Base-by-base conservation (phyloP, 139 green algal species). In the Chlorella vulgaris region DNA sequence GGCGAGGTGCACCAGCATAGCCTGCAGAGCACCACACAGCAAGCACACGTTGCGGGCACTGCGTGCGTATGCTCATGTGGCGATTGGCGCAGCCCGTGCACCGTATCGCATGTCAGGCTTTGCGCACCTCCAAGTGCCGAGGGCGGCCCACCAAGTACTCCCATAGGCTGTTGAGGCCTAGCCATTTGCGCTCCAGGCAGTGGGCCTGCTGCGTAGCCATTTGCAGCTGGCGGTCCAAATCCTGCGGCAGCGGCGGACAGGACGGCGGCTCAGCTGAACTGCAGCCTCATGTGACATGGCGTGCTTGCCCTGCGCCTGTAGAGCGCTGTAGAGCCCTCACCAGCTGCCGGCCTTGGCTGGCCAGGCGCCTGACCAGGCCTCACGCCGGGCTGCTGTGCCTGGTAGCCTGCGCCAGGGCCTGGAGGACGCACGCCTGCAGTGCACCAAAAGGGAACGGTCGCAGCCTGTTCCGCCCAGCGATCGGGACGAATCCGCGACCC, bases 321-420 rank as follows among this genome's bases (percentile, higher is more conserved):
- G 15, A 10, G 47, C 10, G 15, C 13, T 58, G 47, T 58, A 58
- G 13, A 58, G 47, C 47, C 18, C 55, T 65, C 55, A 65, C 55
- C 55, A 31, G 55, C 55, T 31, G 55, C 18, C 21, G 55, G 55
- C 55, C 55, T 65, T 28, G 55, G 55, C 47, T 55, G 47, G 5
- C 55, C 55, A 29, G 55, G 15, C 55, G 8, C 5, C 55, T 15
- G 55, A 5, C 55, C 55, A 8, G 53, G 35, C 26, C 24, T 4
- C 29, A 69, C 19, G 35, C 73, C 73, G 7, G 73, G 73, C 73
- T 69, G 73, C 53, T 79, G 73, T 28, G 36, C 35, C 47, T 67
- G 73, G n/a, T 36, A 67, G n/a, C 70, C 53, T 28, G 42, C 73
- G 13, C n/a, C n/a, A n/a, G 73, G 73, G 7, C 65, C 65, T 10